Percentiles rank a stretch among this genome's conserved stretches.
phyloP scores from a whole-genome alignment of 2,329 filamentous ascomycete species.

The Arthrinium phaeospermum region DNA sequence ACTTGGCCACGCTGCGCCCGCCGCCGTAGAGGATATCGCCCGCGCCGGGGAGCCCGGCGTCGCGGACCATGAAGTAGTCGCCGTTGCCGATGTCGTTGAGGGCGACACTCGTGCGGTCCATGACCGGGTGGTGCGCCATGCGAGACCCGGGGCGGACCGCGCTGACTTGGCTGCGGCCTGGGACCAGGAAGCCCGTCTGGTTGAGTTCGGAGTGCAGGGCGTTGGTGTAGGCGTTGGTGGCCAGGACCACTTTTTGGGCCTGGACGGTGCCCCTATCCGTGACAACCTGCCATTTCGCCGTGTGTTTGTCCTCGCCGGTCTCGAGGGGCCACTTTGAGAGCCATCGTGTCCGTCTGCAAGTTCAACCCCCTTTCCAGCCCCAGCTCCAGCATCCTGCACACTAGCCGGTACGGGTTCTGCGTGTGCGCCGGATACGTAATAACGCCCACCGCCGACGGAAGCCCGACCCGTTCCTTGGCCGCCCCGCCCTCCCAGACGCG shows the following conservation, averaged over 20 bases:
- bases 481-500: conserved; percentile 28
- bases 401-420: conserved; percentile 25
- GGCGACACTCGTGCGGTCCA: conserved; percentile 30
- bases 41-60: conserved; percentile 31
- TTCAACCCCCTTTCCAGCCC: neutral
- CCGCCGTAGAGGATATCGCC: conserved; percentile 40
- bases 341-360: conserved; percentile 55
- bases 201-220: conserved; percentile 45
- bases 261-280: conserved; percentile 48
- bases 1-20: conserved; percentile 33
- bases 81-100: conserved; percentile 39
- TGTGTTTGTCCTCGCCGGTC: neutral
- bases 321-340: conserved; percentile 28
- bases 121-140: conserved; percentile 29
- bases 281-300: conserved; percentile 41
- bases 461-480: conserved; percentile 25
- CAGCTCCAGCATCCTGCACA: conserved; percentile 10
- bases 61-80: conserved; percentile 43
- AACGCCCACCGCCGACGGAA: conserved; percentile 30
- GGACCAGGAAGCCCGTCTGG: conserved; percentile 47
- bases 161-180: conserved; percentile 53
- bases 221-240: conserved; percentile 57
- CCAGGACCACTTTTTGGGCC: conserved; percentile 51
- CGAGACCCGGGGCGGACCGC: conserved; percentile 42
- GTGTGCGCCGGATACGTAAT: conserved; percentile 30